Evolutionary conservation across 129 eudicot species (phyloP), one percentile per base, ranked within the genome.

Genomic region (Ambrosia trifida): DNA sequence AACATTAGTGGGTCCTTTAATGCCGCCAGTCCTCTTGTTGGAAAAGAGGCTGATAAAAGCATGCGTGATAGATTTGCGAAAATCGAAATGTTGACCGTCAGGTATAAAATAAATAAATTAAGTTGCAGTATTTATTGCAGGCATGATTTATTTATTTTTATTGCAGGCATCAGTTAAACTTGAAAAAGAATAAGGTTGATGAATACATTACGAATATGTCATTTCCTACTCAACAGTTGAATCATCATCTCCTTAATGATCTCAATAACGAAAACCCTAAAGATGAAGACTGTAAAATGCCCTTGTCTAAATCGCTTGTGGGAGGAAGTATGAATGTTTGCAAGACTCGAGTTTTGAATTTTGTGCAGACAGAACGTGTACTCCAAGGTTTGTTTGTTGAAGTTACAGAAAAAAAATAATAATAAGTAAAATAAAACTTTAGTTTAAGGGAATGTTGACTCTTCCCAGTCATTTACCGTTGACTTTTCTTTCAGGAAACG

Each of bases 241-340:
- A 19, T 64, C 65, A 18, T 82, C 36, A 58, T 78, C 86, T 94
- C 47, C 78, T 83, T 50, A 71, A 64, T 81, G 93, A 85, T 64
- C 62, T 80, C 51, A 94, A 72, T 75, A 74, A 56, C 45, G 99
- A 90, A 62, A 85, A 54, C 54, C 57, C 78, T 72, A 81, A 85
- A 63, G 99, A 94, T 72, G 96, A 94, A 75, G 24, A 84, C 31
- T 84, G 88, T 85, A 82, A 80, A 46, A 89, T 82, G 95, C 88
- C 95, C 40, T 62, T 94, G 72, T 90, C 99, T 3, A 90, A 79
- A 69, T 94, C 99, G 16, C 83, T 94, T 41, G 85, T 82, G 52
- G 99, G 96, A 66, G 97, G 99, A 46, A 84, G 76, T 81, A 84
- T 84, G 86, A 94, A 94, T 60, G 68, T 74, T 72, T 88, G 89